Evolutionary conservation across 1,139 yeast species (phyloP).

Genomic region (Candida glucosophila): DNA sequence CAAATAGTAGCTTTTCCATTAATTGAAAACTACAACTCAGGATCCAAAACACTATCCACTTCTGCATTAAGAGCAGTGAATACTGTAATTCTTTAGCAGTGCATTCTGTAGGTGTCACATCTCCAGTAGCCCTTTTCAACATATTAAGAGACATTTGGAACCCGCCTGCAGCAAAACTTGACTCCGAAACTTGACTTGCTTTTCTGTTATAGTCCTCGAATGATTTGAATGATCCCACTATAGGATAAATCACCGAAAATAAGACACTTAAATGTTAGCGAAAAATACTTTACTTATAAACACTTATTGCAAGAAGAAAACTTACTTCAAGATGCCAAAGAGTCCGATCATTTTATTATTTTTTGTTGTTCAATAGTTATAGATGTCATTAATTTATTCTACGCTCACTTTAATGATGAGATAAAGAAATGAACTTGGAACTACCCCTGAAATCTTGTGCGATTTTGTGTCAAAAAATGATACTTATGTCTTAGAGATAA

Average conservation of each 20-base stretch:
- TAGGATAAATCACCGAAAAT: conserved; percentile 42
- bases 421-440: too few relatives aligned
- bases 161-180: conserved; percentile 25
- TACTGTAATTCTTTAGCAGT: conserved; percentile 14
- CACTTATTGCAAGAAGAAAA: too few relatives aligned
- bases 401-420: too few relatives aligned
- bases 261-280: too few relatives aligned
- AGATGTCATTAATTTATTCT: too few relatives aligned
- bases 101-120: conserved; percentile 7
- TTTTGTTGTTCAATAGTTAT: too few relatives aligned
- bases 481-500: too few relatives aligned
- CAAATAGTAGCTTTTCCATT: conserved; percentile 22
- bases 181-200: conserved; percentile 15
- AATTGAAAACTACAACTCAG: conserved; percentile 29
- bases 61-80: conserved; percentile 35
- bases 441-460: too few relatives aligned
- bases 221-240: conserved; percentile 45
- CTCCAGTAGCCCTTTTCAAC: conserved; percentile 16
- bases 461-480: too few relatives aligned
- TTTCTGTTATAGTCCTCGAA: conserved; percentile 31
- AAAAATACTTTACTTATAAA: too few relatives aligned
- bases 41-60: conserved; percentile 57
- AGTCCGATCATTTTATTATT: too few relatives aligned
- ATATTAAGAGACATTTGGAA: conserved; percentile 26
- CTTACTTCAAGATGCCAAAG: too few relatives aligned